Percentiles rank a stretch among this genome's conserved stretches.
Evolutionary conservation across 2,329 filamentous ascomycete genomes (phyloP).

Genomic region (Albophoma yamanashiensis): DNA sequence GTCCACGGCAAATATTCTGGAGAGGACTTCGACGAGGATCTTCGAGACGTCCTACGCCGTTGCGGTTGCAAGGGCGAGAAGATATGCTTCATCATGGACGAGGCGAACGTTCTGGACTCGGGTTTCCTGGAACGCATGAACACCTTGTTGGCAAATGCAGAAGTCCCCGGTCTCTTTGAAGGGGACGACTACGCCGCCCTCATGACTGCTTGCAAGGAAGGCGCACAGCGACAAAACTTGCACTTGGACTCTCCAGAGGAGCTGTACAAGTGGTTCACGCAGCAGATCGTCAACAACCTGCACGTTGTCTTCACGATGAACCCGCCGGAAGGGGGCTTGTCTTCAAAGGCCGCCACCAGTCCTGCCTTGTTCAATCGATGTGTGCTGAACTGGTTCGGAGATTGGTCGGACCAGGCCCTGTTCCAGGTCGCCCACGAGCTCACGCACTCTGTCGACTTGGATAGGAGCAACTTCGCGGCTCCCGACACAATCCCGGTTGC

Average conservation of each 20-base stretch:
- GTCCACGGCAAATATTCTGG: constrained; percentile 97
- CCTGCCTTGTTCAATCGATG: constrained; percentile 98
- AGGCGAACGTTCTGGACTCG: constrained; percentile 95
- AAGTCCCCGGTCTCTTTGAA: constrained; percentile 96
- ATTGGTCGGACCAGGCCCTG: constrained; percentile 98
- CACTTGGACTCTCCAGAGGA: constrained; percentile 96
- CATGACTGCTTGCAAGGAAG: constrained; percentile 99
- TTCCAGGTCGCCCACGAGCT: constrained; percentile 97
- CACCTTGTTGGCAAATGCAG: constrained; percentile 95
- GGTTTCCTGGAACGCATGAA: constrained; percentile 99
- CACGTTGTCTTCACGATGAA: constrained; percentile 99
- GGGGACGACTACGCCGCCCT: constrained; percentile 97
- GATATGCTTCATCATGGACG: constrained; percentile 99
- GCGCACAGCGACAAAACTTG: constrained; percentile 88
- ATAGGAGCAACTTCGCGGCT: constrained; percentile 73
- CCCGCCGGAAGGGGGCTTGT: constrained; percentile 86
- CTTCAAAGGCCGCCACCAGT: constrained; percentile 93
- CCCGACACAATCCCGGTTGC: constrained; percentile 90
- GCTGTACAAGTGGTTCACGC: constrained; percentile 99
- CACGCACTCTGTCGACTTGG: constrained; percentile 91
- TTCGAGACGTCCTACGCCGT: constrained; percentile 83
- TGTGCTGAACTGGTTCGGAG: constrained; percentile 98
- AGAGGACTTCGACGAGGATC: constrained; percentile 96
- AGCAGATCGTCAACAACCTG: constrained; percentile 97
- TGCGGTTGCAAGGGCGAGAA: constrained; percentile 98